Conservation (phyloP, 306 rosid genomes). For the Amphicarpaea edgeworthii region DNA sequence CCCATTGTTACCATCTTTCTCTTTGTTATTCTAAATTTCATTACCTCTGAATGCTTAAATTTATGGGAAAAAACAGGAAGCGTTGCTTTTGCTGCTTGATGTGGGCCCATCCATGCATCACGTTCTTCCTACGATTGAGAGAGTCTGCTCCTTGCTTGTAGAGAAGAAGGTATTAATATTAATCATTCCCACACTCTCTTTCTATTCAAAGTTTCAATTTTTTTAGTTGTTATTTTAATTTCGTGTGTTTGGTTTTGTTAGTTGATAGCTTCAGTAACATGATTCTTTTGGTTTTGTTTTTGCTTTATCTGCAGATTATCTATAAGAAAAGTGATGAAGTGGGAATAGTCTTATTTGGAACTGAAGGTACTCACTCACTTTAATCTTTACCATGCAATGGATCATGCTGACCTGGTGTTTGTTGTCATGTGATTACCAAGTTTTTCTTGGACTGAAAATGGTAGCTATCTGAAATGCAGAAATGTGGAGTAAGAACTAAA, state of each 20-base stretch:
- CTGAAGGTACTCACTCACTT: constrained; percentile 64
- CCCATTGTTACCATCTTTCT: neutral
- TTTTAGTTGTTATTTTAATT: neutral
- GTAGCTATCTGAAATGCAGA: neutral
- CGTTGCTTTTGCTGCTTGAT: constrained; percentile 80
- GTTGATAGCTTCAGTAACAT: constrained; percentile 3
- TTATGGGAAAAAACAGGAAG: constrained; percentile 60
- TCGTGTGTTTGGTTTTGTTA: neutral
- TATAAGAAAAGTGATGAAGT: constrained; percentile 72
- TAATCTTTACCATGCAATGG: neutral
- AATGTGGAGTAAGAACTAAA: constrained; percentile 1
- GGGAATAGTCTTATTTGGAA: constrained; percentile 81
- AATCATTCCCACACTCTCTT: neutral
- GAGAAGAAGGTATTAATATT: constrained; percentile 76
- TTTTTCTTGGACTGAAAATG: constrained; percentile 1
- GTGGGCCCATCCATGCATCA: constrained; percentile 91
- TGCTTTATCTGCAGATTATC: constrained; percentile 62
- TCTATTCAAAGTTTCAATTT: neutral
- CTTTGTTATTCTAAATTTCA: neutral
- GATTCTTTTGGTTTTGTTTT: neutral
- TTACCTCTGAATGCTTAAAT: neutral
- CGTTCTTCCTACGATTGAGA: constrained; percentile 78
- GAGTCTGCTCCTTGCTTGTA: constrained; percentile 71
- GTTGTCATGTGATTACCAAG: neutral
- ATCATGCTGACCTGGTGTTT: constrained; percentile 3